phyloP scores from a whole-genome alignment of 441 rosid genomes.

The Mallotus repandus region DNA sequence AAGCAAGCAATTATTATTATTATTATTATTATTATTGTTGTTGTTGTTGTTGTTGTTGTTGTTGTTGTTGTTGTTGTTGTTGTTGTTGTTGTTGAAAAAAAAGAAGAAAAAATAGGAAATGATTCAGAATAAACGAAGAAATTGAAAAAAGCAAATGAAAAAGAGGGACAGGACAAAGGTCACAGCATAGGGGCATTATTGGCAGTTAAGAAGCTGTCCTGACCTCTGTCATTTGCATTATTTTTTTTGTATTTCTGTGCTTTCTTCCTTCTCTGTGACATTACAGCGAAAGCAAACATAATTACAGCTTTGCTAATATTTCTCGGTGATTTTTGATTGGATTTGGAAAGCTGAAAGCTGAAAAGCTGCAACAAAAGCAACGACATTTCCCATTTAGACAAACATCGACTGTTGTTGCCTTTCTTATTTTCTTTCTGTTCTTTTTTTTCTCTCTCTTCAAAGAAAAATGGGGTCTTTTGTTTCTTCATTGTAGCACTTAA shows the following conservation, averaged over 20 bases:
- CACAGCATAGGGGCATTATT: slow-evolving; percentile 29
- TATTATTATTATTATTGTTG: too few species aligned
- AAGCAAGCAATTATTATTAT: neutral
- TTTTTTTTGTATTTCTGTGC: neutral
- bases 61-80: too few species aligned
- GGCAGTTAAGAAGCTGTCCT: slow-evolving; percentile 23
- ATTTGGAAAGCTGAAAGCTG: slow-evolving; percentile 22
- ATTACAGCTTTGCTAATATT: slow-evolving; percentile 20
- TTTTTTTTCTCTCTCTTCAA: slow-evolving; percentile 15
- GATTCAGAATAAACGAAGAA: neutral
- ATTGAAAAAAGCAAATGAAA: too few species aligned
- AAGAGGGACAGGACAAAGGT: neutral
- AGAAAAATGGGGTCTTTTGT: slow-evolving; percentile 36
- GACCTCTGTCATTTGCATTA: slow-evolving; percentile 24
- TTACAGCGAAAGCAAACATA: slow-evolving; percentile 21
- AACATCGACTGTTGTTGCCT: slow-evolving; percentile 14
- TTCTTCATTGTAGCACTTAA: slow-evolving; percentile 34
- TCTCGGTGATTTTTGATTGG: slow-evolving; percentile 23
- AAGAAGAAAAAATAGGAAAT: too few species aligned
- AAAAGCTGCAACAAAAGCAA: slow-evolving; percentile 16
- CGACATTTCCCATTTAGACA: slow-evolving; percentile 8
- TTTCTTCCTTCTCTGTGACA: slow-evolving; percentile 15
- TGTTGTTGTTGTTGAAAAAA: too few species aligned
- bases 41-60: too few species aligned
- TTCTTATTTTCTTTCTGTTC: slow-evolving; percentile 6